phyloP scores from a whole-genome alignment of 768 basidiomycete genomes.

The Infundibulicybe gibba region DNA sequence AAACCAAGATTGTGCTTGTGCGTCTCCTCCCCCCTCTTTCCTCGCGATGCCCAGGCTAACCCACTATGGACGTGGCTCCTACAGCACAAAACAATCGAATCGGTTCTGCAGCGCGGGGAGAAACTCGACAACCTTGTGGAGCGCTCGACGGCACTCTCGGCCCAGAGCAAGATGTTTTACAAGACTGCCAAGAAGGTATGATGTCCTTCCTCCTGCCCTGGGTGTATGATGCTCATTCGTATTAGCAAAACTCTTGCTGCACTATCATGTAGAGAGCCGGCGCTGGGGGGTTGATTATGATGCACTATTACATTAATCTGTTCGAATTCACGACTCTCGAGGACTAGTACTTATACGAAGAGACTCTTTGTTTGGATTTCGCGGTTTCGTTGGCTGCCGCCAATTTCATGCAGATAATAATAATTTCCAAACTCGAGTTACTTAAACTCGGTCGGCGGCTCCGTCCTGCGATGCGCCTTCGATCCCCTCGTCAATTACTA shows the following conservation, averaged over 20 bases:
- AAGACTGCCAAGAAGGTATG: conserved; percentile 98
- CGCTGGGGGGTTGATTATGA: background rate
- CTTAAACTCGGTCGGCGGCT: no score
- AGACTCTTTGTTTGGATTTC: no score
- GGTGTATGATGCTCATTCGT: conserved; percentile 9
- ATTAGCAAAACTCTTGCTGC: conserved; percentile 94
- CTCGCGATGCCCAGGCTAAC: background rate
- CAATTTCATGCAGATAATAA: no score
- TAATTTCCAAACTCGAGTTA: no score
- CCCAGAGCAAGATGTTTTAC: conserved; percentile 97
- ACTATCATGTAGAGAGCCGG: conserved; percentile 78
- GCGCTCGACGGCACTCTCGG: conserved; percentile 82
- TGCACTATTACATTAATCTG: background rate
- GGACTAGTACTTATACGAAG: no score
- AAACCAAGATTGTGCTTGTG: conserved; percentile 98
- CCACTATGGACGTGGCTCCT: background rate
- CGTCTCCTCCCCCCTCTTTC: conserved; percentile 23
- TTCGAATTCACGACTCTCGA: no score
- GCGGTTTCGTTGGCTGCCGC: no score
- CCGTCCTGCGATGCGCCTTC: no score
- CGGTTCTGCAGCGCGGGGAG: conserved; percentile 93
- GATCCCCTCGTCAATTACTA: no score
- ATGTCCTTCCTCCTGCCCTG: conserved; percentile 2
- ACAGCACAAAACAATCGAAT: conserved; percentile 99
- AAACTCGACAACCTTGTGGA: conserved; percentile 95